A percentile compares a stretch with the other conserved stretches of the same genome.
Evolutionary conservation across 345 rosid species (phyloP).

Genomic region (Populus tremula): DNA sequence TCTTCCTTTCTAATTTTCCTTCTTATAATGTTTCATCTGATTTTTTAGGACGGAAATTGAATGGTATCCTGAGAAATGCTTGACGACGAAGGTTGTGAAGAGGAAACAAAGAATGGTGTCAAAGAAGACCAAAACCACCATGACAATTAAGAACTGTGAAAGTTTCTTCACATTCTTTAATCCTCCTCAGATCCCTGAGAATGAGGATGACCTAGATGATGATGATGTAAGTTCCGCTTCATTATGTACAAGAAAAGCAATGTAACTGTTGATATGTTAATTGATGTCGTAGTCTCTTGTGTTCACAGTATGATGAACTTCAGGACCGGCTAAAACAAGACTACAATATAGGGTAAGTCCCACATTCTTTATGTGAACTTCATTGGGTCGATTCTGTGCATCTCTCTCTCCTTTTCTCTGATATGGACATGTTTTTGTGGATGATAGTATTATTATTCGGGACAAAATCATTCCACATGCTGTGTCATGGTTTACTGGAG

Average conservation of each 20-base stretch:
- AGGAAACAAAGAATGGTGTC: no score
- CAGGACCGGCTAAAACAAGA: constrained; percentile 20
- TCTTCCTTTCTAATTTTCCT: background rate
- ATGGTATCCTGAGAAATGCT: constrained; percentile 29
- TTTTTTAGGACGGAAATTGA: constrained; percentile 22
- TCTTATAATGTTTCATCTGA: background rate
- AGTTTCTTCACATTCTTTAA: constrained; percentile 24
- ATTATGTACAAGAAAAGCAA: background rate
- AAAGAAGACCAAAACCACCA: no score
- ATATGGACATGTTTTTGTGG: background rate
- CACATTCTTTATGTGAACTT: background rate
- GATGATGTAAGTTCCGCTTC: constrained; percentile 16
- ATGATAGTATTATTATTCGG: constrained; percentile 17
- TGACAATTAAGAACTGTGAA: constrained; percentile 6
- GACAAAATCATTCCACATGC: constrained; percentile 26
- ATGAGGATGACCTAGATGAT: constrained; percentile 20
- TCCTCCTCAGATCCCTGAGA: constrained; percentile 16
- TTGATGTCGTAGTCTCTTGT: background rate
- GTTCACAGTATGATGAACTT: constrained; percentile 16
- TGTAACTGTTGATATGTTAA: background rate
- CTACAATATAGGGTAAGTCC: constrained; percentile 16
- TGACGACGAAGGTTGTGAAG: constrained; percentile 19
- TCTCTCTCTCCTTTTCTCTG: background rate
- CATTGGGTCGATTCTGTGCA: background rate
- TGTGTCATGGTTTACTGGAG: constrained; percentile 29